phyloP scores from a whole-genome alignment of 2,329 filamentous ascomycete species.

The Zopfia rhizophila region DNA sequence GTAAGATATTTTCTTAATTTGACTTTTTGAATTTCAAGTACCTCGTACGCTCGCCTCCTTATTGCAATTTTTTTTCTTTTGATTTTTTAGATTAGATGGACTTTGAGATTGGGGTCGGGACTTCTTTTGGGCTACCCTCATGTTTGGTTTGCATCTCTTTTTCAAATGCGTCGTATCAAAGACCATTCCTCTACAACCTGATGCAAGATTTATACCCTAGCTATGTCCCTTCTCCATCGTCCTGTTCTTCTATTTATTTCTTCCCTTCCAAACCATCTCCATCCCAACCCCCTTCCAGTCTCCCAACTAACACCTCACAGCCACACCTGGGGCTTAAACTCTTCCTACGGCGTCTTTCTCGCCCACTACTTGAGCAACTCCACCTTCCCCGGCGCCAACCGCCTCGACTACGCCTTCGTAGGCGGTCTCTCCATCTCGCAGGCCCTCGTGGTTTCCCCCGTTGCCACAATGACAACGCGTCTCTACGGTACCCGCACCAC shows the following conservation, averaged over 20 bases:
- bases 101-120: too few relatives aligned
- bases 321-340: conserved; percentile 81
- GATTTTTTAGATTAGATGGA: too few relatives aligned
- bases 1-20: conserved; percentile 35
- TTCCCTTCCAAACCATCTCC: too few relatives aligned
- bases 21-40: conserved; percentile 1
- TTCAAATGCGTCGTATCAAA: too few relatives aligned
- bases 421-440: conserved; percentile 74
- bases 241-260: too few relatives aligned
- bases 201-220: not conserved
- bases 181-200: too few relatives aligned
- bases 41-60: too few relatives aligned
- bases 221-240: not conserved
- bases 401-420: conserved; percentile 80
- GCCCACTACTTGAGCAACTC: conserved; percentile 76
- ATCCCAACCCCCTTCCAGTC: not conserved
- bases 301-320: conserved; percentile 41
- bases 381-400: conserved; percentile 70
- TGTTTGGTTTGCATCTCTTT: too few relatives aligned
- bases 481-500: conserved; percentile 71
- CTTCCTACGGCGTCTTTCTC: conserved; percentile 77
- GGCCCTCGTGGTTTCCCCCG: conserved; percentile 74
- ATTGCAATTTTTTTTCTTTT: too few relatives aligned
- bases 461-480: conserved; percentile 71
- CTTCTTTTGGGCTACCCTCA: too few relatives aligned